Conservation (phyloP, 495 filamentous ascomycete species). For the Penicillium pulvis region DNA sequence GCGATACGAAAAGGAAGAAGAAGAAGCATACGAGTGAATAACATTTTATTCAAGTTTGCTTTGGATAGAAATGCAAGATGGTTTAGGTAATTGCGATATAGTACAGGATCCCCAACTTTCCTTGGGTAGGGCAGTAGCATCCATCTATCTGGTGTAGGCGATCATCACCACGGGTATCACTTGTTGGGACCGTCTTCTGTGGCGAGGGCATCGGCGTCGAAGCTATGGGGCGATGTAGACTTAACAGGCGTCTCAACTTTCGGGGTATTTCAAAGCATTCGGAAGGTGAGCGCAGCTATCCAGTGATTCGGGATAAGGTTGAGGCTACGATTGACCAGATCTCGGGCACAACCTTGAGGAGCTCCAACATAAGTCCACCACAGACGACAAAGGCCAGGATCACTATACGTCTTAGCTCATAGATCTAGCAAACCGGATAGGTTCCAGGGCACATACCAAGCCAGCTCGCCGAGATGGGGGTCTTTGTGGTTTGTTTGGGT, state of each 20-base stretch:
- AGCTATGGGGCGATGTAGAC: neutral
- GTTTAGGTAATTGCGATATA: neutral
- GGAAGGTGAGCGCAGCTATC: conserved; percentile 10
- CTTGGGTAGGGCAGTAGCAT: neutral
- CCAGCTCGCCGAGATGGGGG: conserved; percentile 78
- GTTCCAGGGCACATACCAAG: conserved; percentile 63
- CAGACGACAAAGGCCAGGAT: conserved; percentile 29
- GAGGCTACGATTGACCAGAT: conserved; percentile 42
- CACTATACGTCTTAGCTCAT: conserved; percentile 9
- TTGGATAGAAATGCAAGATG: neutral
- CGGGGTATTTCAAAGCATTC: conserved; percentile 19
- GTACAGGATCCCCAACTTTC: neutral
- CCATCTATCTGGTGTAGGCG: neutral
- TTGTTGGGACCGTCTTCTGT: neutral
- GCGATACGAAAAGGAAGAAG: conserved; percentile 22
- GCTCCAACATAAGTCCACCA: conserved; percentile 27
- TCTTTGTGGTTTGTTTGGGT: conserved; percentile 68
- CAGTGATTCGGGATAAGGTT: conserved; percentile 26
- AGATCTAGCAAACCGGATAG: neutral
- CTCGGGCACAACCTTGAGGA: conserved; percentile 68
- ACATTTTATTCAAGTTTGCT: neutral
- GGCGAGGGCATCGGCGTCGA: neutral
- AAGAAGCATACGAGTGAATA: conserved; percentile 6
- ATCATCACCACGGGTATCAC: neutral
- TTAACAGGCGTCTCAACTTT: neutral